These are phyloP conservation scores for Spongiforma sp. DNA, from an alignment of 1,284 basidiomycete species.

Conservation along the genomic window DNA sequence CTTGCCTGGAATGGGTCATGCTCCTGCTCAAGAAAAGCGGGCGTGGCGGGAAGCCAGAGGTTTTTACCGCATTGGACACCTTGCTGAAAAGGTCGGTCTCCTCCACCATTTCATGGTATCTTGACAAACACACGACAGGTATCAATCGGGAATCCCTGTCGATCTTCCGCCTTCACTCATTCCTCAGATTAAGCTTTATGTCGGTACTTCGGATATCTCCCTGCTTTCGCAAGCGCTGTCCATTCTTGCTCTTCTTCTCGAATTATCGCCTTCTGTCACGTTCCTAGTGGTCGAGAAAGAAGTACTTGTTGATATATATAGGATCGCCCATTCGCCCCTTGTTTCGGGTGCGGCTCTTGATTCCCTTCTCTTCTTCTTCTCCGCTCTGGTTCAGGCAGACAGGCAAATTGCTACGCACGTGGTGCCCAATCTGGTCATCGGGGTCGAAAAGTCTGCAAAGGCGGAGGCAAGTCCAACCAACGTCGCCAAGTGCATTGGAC, in stretches of 20 bases:
- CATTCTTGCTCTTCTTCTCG: constrained; percentile 73
- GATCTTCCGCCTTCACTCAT: constrained; percentile 69
- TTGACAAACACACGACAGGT: constrained; percentile 45
- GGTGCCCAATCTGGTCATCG: constrained; percentile 70
- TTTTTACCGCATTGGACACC: constrained; percentile 81
- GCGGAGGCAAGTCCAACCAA: constrained; percentile 65
- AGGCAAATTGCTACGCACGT: constrained; percentile 79
- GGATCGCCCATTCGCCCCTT: constrained; percentile 77
- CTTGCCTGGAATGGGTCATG: constrained; percentile 80
- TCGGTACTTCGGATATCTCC: constrained; percentile 76
- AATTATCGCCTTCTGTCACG: constrained; percentile 65
- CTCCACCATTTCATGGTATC: constrained; percentile 17
- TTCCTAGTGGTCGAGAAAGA: constrained; percentile 77
- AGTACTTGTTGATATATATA: constrained; percentile 72
- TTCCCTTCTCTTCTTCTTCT: constrained; percentile 81
- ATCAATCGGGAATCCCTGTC: constrained; percentile 65
- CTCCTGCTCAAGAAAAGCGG: constrained; percentile 82
- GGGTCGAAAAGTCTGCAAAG: constrained; percentile 62
- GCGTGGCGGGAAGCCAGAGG: constrained; percentile 77
- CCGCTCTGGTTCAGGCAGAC: constrained; percentile 82
- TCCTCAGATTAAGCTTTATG: constrained; percentile 74
- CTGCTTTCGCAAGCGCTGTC: constrained; percentile 79
- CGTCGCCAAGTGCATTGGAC: constrained; percentile 84
- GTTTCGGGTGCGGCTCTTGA: constrained; percentile 80
- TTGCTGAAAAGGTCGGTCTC: constrained; percentile 65